Evolutionary conservation across 1,139 yeast genomes (phyloP).

Genomic region (Candida anutae): DNA sequence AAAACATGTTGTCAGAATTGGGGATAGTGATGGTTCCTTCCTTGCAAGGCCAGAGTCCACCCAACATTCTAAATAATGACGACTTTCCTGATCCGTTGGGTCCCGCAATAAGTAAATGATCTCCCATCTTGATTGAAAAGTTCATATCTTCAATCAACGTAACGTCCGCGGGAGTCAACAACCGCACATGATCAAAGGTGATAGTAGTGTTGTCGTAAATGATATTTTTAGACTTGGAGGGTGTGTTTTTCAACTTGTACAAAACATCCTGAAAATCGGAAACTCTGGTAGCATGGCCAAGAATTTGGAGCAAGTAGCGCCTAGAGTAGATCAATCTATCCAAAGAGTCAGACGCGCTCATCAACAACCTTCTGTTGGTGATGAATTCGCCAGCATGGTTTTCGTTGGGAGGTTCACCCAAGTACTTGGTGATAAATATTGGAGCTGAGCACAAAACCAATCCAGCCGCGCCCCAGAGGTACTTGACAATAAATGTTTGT

Average conservation of each 20-base stretch:
- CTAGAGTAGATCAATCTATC: slow-evolving; percentile 84
- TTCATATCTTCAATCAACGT: slow-evolving; percentile 58
- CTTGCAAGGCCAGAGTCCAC: slow-evolving; percentile 89
- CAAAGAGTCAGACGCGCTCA: slow-evolving; percentile 83
- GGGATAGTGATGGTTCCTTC: slow-evolving; percentile 62
- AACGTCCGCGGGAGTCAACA: slow-evolving; percentile 81
- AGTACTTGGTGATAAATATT: slow-evolving; percentile 62
- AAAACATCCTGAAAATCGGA: slow-evolving; percentile 63
- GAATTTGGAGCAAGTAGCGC: slow-evolving; percentile 74
- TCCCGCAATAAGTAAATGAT: slow-evolving; percentile 83
- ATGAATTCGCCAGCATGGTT: slow-evolving; percentile 69
- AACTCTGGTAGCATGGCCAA: slow-evolving; percentile 78
- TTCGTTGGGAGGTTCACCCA: slow-evolving; percentile 41
- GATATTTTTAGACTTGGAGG: slow-evolving; percentile 20
- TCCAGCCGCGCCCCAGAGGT: slow-evolving; percentile 95
- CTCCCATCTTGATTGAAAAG: slow-evolving; percentile 72
- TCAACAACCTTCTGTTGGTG: slow-evolving; percentile 78
- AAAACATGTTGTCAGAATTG: slow-evolving; percentile 63
- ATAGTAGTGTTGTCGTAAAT: slow-evolving; percentile 52
- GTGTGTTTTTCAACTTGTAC: slow-evolving; percentile 39
- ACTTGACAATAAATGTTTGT: slow-evolving; percentile 80
- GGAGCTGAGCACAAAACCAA: slow-evolving; percentile 83
- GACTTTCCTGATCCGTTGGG: slow-evolving; percentile 97
- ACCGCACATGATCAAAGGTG: slow-evolving; percentile 64
- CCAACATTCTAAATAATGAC: slow-evolving; percentile 79